These are phyloP conservation scores for Mucor piriformis DNA, from an alignment of 371 early-diverging fungal genomes.

Conservation along the genomic window DNA sequence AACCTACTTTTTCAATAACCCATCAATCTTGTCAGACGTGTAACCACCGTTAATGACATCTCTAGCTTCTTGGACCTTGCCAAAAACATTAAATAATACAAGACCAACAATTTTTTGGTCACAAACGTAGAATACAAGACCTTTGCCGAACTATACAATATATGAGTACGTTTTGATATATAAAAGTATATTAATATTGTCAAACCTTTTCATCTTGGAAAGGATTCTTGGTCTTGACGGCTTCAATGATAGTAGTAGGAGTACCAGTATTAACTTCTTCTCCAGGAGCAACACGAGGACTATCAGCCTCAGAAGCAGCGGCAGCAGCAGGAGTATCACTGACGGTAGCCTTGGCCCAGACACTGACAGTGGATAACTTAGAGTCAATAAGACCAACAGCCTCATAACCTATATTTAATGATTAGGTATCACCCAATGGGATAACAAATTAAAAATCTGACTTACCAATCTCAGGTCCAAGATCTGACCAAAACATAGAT, in stretches of 20 bases:
- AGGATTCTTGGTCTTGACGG: constrained; percentile 30
- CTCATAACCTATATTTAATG: constrained; percentile 54
- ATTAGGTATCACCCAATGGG: neutral
- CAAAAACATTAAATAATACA: constrained; percentile 72
- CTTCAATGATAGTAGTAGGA: constrained; percentile 21
- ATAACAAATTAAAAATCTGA: neutral
- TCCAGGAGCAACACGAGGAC: constrained; percentile 36
- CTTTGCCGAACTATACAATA: constrained; percentile 61
- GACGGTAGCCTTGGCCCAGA: constrained; percentile 72
- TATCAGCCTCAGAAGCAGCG: constrained; percentile 40
- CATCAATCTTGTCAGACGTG: constrained; percentile 51
- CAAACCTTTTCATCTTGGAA: constrained; percentile 38
- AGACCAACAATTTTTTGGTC: constrained; percentile 70
- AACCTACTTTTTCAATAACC: constrained; percentile 36
- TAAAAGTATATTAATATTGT: no score
- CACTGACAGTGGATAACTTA: constrained; percentile 67
- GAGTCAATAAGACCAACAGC: constrained; percentile 75
- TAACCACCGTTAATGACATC: constrained; percentile 58
- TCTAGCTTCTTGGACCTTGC: constrained; percentile 73
- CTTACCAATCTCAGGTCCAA: constrained; percentile 66
- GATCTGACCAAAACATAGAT: constrained; percentile 82
- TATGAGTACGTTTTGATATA: no score
- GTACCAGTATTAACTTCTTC: constrained; percentile 28
- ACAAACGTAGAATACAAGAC: constrained; percentile 72
- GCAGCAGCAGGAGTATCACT: constrained; percentile 52